A percentile compares a stretch with the other conserved stretches of the same genome.
phyloP scores from a whole-genome alignment of 116 monocot species.

The Posidonia oceanica region DNA sequence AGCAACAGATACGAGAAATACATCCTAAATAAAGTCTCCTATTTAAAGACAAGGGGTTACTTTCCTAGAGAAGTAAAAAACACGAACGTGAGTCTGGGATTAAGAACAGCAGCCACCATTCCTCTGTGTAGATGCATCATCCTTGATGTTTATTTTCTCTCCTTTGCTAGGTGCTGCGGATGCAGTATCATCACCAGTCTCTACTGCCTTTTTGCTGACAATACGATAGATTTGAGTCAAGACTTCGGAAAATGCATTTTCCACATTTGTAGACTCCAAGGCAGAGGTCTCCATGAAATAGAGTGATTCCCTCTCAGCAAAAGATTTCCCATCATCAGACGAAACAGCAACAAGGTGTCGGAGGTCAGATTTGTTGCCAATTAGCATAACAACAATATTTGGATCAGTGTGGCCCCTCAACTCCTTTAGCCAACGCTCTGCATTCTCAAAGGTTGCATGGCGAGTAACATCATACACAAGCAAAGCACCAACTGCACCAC shows the following conservation, averaged over 20 bases:
- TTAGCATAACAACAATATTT: slow-evolving; percentile 56
- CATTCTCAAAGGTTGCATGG: slow-evolving; percentile 51
- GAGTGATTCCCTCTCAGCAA: slow-evolving; percentile 22
- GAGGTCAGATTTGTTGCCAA: slow-evolving; percentile 65
- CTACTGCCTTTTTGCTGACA: slow-evolving; percentile 48
- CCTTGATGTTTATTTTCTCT: slow-evolving; percentile 54
- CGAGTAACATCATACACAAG: slow-evolving; percentile 66
- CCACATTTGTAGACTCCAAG: slow-evolving; percentile 53
- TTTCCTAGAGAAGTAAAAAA: no score
- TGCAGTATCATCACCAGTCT: slow-evolving; percentile 32
- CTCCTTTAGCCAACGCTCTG: slow-evolving; percentile 48
- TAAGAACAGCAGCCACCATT: slow-evolving; percentile 40
- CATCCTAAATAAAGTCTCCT: no score
- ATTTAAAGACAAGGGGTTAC: no score
- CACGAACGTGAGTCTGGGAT: no score
- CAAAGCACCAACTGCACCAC: slow-evolving; percentile 62
- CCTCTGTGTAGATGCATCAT: slow-evolving; percentile 42
- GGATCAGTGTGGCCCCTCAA: slow-evolving; percentile 59
- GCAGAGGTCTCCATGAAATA: slow-evolving; percentile 76
- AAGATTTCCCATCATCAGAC: no score
- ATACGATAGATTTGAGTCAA: slow-evolving; percentile 51
- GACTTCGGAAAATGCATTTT: slow-evolving; percentile 50
- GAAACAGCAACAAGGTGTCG: slow-evolving; percentile 26
- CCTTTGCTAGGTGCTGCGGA: slow-evolving; percentile 11
- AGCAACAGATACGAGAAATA: no score